Percentiles rank a stretch among this genome's conserved stretches.
Evolutionary conservation across 306 rosid species (phyloP).

Genomic region (Vicia villosa): DNA sequence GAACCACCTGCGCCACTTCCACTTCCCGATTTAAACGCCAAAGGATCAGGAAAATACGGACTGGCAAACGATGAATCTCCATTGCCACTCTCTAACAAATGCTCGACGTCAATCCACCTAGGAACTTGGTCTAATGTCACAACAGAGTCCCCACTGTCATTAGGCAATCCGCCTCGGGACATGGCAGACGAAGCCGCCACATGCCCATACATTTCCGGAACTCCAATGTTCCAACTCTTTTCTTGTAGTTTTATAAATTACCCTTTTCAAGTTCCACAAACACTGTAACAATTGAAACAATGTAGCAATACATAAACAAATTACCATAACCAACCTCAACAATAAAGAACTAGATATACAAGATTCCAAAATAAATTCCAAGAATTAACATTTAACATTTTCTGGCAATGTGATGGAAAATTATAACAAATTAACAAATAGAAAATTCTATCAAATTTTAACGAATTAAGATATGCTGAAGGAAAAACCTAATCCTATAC

Average conservation of each 20-base stretch:
- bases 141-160: conserved; percentile 66
- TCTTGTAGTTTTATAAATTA: conserved; percentile 28
- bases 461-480: conserved; percentile 19
- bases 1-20: conserved; percentile 50
- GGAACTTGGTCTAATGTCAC: conserved; percentile 93
- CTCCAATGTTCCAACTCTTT: conserved; percentile 40
- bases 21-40: conserved; percentile 54
- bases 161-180: conserved; percentile 62
- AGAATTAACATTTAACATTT: conserved; percentile 25
- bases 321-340: conserved; percentile 7
- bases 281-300: conserved; percentile 20
- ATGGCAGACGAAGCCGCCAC: conserved; percentile 62
- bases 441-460: not conserved
- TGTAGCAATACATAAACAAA: conserved; percentile 28
- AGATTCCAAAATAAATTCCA: conserved; percentile 23
- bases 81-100: conserved; percentile 55
- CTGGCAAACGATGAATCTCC: conserved; percentile 69
- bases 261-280: conserved; percentile 34
- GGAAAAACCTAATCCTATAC: conserved; percentile 23
- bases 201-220: conserved; percentile 64
- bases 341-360: conserved; percentile 1
- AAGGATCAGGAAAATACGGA: conserved; percentile 77
- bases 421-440: not conserved
- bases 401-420: conserved; percentile 35
- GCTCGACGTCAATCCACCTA: conserved; percentile 88